Base-by-base conservation (phyloP, 371 early-diverging fungal genomes). In the Batkoa obscura region DNA sequence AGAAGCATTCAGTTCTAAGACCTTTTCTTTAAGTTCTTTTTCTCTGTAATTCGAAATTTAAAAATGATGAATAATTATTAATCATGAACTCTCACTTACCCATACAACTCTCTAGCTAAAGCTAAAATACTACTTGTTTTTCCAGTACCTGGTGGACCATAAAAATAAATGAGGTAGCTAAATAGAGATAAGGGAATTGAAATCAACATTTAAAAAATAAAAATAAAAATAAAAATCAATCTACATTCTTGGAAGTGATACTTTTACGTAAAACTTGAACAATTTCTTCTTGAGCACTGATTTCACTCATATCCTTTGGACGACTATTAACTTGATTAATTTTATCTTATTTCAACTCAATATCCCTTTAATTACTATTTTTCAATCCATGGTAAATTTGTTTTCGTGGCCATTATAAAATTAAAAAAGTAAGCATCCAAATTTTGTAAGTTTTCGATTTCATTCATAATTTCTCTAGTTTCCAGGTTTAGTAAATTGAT, bases 61-160 rank as follows among this genome's bases (percentile, higher is more conserved):
- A 3, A 52, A 30, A 53, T 53, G 12, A 17, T n/a, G 23, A 23
- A 23, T 23, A 23, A 23, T 23, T 23, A 23, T 23, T 23, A 17
- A 13, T 6, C 5, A 15, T 5, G 15, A 33, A 3, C 5, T 50
- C 9, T 23, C 5, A 38, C 48, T 30, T 70, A 83, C 85, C 87
- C 87, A 62, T 84, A 96, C 55, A 95, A 71, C 62, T 94, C 89
- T 39, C 88, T 68, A n/a, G 89, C 79, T 46, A 97, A 71, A 0
- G 99, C 90, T 46, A 97, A 73, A 59, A 98, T 94, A 2, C 96
- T 93, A 0, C 94, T 89, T 0, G 99, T 99, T 71, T 99, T 99
- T 63, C 99, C 99, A 2, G 98, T 85, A 54, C 99, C 99, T 36
- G 99, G 96, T 50, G 99, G 98, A 3, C 99, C 99, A 72, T 98